Percentiles rank a stretch among this genome's conserved stretches.
Conservation (phyloP, 768 basidiomycete species). For the Hypsizygus marmoreus region DNA sequence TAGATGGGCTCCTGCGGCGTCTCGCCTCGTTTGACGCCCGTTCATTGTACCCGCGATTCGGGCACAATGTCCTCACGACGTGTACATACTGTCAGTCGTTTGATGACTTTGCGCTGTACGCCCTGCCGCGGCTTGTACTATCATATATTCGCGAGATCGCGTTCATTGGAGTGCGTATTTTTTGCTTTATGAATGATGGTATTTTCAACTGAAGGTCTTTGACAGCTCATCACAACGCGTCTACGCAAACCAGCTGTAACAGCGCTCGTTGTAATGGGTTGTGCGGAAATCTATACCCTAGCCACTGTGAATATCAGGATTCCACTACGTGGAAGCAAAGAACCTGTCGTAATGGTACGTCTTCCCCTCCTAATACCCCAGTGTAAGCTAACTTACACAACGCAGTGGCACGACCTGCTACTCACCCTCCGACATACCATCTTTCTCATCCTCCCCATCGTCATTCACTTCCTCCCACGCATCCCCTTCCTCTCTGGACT, state of each 20-base stretch:
- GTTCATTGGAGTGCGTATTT: constrained; percentile 47
- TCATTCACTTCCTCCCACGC: constrained; percentile 44
- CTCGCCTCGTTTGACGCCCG: constrained; percentile 61
- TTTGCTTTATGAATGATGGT: constrained; percentile 2
- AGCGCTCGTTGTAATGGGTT: constrained; percentile 46
- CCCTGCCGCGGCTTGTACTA: constrained; percentile 53
- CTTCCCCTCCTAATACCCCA: neutral
- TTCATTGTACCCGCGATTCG: constrained; percentile 63
- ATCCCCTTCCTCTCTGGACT: constrained; percentile 26
- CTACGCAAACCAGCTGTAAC: constrained; percentile 48
- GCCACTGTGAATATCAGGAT: constrained; percentile 50
- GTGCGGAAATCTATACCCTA: constrained; percentile 58
- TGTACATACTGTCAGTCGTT: constrained; percentile 69
- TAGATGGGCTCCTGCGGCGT: constrained; percentile 55
- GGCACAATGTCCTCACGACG: constrained; percentile 61
- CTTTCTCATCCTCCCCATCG: constrained; percentile 58
- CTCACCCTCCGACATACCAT: constrained; percentile 54
- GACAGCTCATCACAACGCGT: constrained; percentile 29
- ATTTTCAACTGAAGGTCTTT: constrained; percentile 8
- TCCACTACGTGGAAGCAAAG: constrained; percentile 26
- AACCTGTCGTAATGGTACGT: constrained; percentile 35
- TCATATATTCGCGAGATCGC: constrained; percentile 61
- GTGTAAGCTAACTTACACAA: neutral
- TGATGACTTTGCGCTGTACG: constrained; percentile 61
- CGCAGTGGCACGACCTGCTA: constrained; percentile 68